phyloP scores from a whole-genome alignment of 2,329 filamentous ascomycete species.

The Coniella lustricola region DNA sequence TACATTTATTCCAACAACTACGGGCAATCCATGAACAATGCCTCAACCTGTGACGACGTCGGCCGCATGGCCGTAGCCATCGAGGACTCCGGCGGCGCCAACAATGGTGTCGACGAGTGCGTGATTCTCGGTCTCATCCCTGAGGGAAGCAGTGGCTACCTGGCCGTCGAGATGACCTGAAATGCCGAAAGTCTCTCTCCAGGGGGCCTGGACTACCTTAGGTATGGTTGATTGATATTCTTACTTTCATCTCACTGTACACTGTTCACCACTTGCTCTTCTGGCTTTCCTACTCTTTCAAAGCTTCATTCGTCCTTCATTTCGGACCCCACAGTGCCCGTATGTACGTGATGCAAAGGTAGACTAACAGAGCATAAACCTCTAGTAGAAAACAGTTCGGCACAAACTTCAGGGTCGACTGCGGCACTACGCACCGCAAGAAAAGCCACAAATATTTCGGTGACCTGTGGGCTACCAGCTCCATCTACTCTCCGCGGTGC shows the following conservation, averaged over 20 bases:
- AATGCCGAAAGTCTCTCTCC: conserved; percentile 27
- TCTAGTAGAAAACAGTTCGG: background rate
- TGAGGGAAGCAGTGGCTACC: conserved; percentile 33
- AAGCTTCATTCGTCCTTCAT: too few species aligned
- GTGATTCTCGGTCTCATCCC: conserved; percentile 35
- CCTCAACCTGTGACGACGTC: conserved; percentile 26
- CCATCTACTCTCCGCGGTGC: conserved; percentile 32
- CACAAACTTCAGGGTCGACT: conserved; percentile 10
- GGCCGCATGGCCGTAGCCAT: conserved; percentile 28
- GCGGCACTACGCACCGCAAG: conserved; percentile 25
- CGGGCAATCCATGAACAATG: conserved; percentile 24
- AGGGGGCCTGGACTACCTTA: too few species aligned
- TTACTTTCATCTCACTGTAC: too few species aligned
- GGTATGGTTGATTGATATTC: too few species aligned
- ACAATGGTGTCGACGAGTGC: conserved; percentile 28
- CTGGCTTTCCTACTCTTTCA: too few species aligned
- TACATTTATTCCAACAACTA: conserved; percentile 26
- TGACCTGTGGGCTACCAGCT: conserved; percentile 21
- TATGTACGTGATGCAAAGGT: too few species aligned
- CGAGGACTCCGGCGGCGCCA: conserved; percentile 22
- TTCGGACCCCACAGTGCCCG: too few species aligned
- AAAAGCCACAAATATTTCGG: conserved; percentile 24
- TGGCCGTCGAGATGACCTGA: conserved; percentile 29
- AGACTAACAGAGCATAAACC: too few species aligned
- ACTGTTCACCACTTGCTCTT: too few species aligned